These are phyloP conservation scores for Ganoderma meredithae DNA, from an alignment of 1,284 basidiomycete species.

Conservation along the genomic window DNA sequence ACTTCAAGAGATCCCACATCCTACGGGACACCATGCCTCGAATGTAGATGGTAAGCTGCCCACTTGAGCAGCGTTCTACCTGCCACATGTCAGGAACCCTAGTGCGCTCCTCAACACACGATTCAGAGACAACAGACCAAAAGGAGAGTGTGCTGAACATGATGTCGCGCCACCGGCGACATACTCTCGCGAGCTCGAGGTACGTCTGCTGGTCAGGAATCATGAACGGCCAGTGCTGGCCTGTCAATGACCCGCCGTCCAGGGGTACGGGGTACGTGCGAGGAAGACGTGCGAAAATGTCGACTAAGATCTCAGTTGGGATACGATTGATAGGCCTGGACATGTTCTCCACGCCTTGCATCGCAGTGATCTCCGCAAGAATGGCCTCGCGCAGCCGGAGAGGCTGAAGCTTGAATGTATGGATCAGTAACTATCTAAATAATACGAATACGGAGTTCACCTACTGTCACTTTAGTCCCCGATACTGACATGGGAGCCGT, in stretches of 20 bases:
- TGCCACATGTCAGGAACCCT: neutral
- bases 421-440: neutral
- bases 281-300: neutral
- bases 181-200: slow-evolving; percentile 1
- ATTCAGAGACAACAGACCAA: neutral
- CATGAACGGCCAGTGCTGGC: neutral
- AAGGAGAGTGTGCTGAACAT: neutral
- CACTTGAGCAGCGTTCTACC: neutral
- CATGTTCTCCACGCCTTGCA: slow-evolving; percentile 1
- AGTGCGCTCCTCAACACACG: neutral
- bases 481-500: neutral
- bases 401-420: neutral
- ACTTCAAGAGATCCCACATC: neutral
- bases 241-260: neutral
- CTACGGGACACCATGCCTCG: neutral
- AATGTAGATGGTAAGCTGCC: neutral
- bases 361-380: neutral
- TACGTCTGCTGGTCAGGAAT: neutral
- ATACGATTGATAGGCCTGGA: neutral
- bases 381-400: neutral
- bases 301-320: neutral
- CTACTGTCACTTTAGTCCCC: neutral
- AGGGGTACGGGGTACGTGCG: neutral
- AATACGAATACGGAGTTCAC: neutral
- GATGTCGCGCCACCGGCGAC: neutral